Conservation (phyloP, 148 eudicot species). For the Camellia granthamiana region DNA sequence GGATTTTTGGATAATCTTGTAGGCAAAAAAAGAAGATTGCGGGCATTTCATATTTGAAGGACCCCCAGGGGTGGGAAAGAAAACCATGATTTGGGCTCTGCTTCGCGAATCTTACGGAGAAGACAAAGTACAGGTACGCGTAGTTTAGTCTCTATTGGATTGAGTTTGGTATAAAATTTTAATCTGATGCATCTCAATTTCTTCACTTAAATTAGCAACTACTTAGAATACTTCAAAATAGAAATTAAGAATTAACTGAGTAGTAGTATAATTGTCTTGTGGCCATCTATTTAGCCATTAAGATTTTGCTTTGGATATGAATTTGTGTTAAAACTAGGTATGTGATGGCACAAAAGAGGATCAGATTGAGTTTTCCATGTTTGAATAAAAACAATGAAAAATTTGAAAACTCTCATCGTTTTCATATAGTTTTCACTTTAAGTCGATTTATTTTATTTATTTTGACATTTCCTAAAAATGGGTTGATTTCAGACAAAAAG, state of each 20-base stretch:
- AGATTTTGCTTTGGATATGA: not conserved
- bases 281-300: not conserved
- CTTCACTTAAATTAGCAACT: not conserved
- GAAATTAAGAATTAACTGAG: not conserved
- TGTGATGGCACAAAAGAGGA: not conserved
- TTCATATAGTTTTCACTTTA: too few species aligned
- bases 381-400: not conserved
- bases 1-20: not conserved
- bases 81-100: slow-evolving; percentile 51
- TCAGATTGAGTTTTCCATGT: not conserved
- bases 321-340: not conserved
- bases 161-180: not conserved
- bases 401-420: too few species aligned
- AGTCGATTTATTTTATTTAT: too few species aligned
- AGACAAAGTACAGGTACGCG: slow-evolving; percentile 34
- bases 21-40: slow-evolving; percentile 21
- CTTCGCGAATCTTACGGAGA: slow-evolving; percentile 43
- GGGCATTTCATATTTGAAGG: slow-evolving; percentile 46
- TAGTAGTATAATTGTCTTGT: not conserved
- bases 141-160: too few species aligned
- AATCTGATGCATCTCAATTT: not conserved
- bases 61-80: slow-evolving; percentile 46
- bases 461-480: too few species aligned
- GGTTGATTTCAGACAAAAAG: too few species aligned
- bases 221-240: not conserved